Base-by-base conservation (phyloP, 495 filamentous ascomycete genomes). In the Neurospora sp. region DNA sequence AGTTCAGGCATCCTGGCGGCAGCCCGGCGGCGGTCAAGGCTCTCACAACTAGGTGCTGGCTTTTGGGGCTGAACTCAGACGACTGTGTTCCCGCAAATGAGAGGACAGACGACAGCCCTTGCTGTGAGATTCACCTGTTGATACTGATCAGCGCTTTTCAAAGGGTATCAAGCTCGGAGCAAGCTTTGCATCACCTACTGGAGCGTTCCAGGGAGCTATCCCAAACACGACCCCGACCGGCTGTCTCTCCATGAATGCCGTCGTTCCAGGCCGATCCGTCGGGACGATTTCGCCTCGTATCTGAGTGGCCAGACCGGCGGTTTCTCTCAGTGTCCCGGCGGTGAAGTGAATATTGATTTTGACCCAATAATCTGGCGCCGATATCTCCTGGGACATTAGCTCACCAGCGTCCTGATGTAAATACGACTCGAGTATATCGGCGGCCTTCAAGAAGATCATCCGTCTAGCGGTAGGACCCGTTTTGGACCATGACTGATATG, bases 81-180 rank as follows among this genome's bases (percentile, higher is more conserved):
- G 35, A 88, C 85, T 2, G 92, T 93, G 78, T 94, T 94, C n/a
- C 93, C 92, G 4, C 88, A 89, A 18, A 92, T 92, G 40, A 96
- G 81, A 4, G 93, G 89, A 62, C 86, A 89, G 20, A 88, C 82
- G 44, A 92, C 80, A 1, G 91, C 84, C 69, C 90, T 88, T 10
- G 86, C 82, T 10, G 88, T 88, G 18, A 92, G 85, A 70, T 90
- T 88, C 46, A 83, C 86, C 72, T 88, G 85, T 0, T 83, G 77
- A 90, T 86, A 35, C 35, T 35, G 35, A 35, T 35, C 35, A 35
- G 35, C 35, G 35, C 35, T 35, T 35, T 35, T 35, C 35, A 35
- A 35, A 35, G 35, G 35, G 35, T 35, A 35, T 35, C 35, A 35
- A 5, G 35, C 35, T 35, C 35, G 35, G 35, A 35, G 4, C 35